These are phyloP conservation scores for Solanum pinnatisectum DNA, from an alignment of 257 asterid genomes.

Conservation along the genomic window DNA sequence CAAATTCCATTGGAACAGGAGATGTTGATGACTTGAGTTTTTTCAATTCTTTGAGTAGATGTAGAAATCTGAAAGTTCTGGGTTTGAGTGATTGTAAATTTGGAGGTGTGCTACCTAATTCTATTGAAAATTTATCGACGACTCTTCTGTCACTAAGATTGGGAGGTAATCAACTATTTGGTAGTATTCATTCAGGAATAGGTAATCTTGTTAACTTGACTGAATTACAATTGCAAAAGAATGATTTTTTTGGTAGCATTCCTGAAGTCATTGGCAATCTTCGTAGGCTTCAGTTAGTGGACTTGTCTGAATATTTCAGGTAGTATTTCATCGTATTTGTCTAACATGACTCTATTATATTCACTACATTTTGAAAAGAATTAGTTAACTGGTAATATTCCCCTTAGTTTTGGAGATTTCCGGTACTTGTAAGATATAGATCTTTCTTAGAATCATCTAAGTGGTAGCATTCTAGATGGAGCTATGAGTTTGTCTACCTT, in stretches of 20 bases:
- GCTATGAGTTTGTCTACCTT: not conserved
- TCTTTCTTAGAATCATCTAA: conserved; percentile 14
- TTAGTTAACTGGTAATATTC: conserved; percentile 3
- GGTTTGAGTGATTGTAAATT: not conserved
- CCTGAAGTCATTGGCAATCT: not conserved
- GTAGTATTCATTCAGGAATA: not conserved
- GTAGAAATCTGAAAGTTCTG: not conserved
- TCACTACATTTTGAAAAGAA: not conserved
- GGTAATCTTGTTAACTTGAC: not conserved
- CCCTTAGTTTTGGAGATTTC: not conserved
- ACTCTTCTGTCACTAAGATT: not conserved
- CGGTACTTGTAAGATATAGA: not conserved
- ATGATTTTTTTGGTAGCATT: not conserved
- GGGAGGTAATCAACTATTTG: not conserved
- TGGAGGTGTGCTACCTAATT: not conserved
- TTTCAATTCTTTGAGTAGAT: not conserved
- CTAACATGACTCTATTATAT: not conserved
- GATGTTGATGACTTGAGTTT: not conserved
- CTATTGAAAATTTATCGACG: not conserved
- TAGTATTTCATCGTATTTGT: not conserved
- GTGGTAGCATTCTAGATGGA: conserved; percentile 5
- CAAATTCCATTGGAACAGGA: not conserved
- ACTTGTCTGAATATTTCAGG: not conserved
- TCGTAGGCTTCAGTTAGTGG: conserved; percentile 1
- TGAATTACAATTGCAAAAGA: not conserved